Conservation (phyloP, 140 eudicot species). For the Stevia rebaudiana region DNA sequence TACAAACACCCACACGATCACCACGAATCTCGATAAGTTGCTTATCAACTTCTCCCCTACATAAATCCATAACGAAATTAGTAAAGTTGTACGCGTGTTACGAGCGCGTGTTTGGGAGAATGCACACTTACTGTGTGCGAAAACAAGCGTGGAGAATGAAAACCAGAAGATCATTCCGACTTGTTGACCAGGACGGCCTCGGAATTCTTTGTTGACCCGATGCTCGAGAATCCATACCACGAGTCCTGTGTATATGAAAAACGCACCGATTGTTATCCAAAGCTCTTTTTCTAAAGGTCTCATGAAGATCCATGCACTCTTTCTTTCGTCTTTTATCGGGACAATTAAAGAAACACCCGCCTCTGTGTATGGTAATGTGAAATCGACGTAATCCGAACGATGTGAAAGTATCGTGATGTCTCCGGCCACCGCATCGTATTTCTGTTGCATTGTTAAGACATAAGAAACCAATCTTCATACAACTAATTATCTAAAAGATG, state of each 20-base stretch:
- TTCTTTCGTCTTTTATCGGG: slow-evolving; percentile 26
- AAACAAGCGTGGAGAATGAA: slow-evolving; percentile 58
- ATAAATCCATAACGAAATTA: neutral
- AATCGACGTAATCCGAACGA: slow-evolving; percentile 32
- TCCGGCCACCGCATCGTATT: slow-evolving; percentile 46
- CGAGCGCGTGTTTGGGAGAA: neutral
- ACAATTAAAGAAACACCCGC: slow-evolving; percentile 46
- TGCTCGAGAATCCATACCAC: slow-evolving; percentile 55
- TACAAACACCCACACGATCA: slow-evolving; percentile 29
- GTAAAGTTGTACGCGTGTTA: neutral
- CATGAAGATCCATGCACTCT: slow-evolving; percentile 42
- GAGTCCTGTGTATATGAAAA: slow-evolving; percentile 40
- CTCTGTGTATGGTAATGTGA: slow-evolving; percentile 51
- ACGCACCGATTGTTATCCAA: slow-evolving; percentile 36
- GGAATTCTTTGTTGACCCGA: slow-evolving; percentile 41
- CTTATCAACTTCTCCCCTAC: slow-evolving; percentile 39
- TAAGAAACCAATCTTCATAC: neutral
- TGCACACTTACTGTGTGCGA: slow-evolving; percentile 51
- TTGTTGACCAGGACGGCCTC: slow-evolving; percentile 46
- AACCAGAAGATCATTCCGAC: slow-evolving; percentile 56
- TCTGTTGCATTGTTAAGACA: slow-evolving; percentile 19
- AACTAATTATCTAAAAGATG: neutral
- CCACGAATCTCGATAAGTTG: slow-evolving; percentile 47
- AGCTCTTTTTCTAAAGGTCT: slow-evolving; percentile 34
- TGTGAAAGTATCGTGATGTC: slow-evolving; percentile 42